Evolutionary conservation across 192 early-diverging fungal species (phyloP).

Genomic region (Entomortierella chlamydospora): DNA sequence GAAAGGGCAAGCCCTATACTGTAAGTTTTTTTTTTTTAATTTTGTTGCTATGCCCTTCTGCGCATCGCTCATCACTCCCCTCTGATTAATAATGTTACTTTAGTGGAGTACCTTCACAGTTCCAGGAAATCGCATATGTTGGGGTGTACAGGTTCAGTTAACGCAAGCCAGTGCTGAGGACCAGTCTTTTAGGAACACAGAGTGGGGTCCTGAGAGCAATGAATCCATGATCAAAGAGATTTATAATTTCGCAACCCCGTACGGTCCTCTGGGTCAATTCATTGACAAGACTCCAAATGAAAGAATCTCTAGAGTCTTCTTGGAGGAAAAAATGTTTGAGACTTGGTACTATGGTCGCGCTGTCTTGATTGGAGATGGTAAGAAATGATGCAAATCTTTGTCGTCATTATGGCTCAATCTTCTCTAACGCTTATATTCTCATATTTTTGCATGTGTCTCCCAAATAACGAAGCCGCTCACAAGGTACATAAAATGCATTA

Average conservation of each 20-base stretch:
- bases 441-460: not conserved
- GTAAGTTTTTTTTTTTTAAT: conserved; percentile 23
- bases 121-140: conserved; percentile 27
- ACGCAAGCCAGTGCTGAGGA: not conserved
- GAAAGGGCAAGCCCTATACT: conserved; percentile 34
- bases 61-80: not conserved
- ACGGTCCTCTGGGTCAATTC: conserved; percentile 29
- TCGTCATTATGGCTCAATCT: not conserved
- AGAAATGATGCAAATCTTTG: not conserved
- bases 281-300: conserved; percentile 24
- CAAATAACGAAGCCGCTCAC: conserved; percentile 10
- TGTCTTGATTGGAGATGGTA: conserved; percentile 43
- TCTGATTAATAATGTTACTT: not conserved
- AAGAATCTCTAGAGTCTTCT: conserved; percentile 31
- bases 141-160: conserved; percentile 29
- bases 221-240: conserved; percentile 36
- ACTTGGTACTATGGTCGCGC: conserved; percentile 29
- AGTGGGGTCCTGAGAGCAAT: conserved; percentile 29
- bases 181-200: conserved; percentile 21
- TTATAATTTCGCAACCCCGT: conserved; percentile 15
- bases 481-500: conserved; percentile 21
- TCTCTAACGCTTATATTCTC: not conserved
- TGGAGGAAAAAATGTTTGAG: conserved; percentile 52
- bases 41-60: not conserved
- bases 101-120: conserved; percentile 38